Conservation (phyloP, 1,139 yeast species). For the Geotrichum citri-aurantii region DNA sequence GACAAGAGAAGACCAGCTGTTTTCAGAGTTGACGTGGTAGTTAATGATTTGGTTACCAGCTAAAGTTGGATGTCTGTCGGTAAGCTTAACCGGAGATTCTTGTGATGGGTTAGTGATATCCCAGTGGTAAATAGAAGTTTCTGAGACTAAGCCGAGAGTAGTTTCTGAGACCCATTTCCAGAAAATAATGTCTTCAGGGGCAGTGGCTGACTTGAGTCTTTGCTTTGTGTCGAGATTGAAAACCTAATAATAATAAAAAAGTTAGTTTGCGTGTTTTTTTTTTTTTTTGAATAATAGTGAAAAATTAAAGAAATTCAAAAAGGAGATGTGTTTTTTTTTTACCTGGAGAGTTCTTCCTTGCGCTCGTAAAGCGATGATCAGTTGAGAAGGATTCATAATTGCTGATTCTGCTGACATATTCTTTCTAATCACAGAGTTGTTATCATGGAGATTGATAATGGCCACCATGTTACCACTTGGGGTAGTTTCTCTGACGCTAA, state of each 20-base stretch:
- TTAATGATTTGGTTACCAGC: constrained; percentile 85
- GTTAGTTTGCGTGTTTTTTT: background rate
- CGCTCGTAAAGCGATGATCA: constrained; percentile 89
- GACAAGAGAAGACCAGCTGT: constrained; percentile 90
- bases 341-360: constrained; percentile 89
- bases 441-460: constrained; percentile 75
- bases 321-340: constrained; percentile 4
- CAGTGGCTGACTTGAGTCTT: constrained; percentile 79
- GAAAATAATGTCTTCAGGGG: constrained; percentile 84
- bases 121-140: constrained; percentile 70
- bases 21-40: constrained; percentile 72
- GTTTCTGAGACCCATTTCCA: constrained; percentile 89
- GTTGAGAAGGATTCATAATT: constrained; percentile 86
- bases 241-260: constrained; percentile 36
- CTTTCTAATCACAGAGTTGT: constrained; percentile 71
- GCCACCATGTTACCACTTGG: constrained; percentile 79
- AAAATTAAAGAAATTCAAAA: background rate
- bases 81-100: constrained; percentile 69
- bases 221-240: constrained; percentile 85
- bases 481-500: constrained; percentile 72
- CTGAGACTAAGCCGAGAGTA: constrained; percentile 79
- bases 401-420: constrained; percentile 98
- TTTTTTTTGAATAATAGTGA: background rate
- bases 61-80: constrained; percentile 78
- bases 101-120: constrained; percentile 69